phyloP scores from a whole-genome alignment of 176 grass and related monocot genomes.

The Ananas comosus region DNA sequence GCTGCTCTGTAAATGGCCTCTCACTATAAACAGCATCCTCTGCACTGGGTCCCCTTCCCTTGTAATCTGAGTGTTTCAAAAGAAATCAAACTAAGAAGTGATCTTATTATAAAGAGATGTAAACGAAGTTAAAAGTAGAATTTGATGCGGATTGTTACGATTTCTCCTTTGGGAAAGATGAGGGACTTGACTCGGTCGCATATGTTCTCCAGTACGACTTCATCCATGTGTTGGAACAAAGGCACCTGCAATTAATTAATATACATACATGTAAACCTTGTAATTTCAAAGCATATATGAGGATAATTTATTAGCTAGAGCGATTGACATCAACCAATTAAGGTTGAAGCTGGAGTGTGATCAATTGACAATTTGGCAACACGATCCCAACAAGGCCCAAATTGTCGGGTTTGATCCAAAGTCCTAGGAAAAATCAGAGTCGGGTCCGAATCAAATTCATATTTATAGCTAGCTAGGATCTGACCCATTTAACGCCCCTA shows the following conservation, averaged over 20 bases:
- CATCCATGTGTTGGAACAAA: conserved; percentile 90
- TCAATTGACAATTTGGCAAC: no score
- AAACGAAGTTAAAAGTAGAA: not conserved
- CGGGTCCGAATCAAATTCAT: no score
- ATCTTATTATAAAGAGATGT: not conserved
- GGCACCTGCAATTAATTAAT: conserved; percentile 41
- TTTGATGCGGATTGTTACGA: conserved; percentile 18
- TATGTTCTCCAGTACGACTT: conserved; percentile 92
- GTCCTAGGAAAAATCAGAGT: no score
- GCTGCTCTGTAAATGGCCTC: conserved; percentile 72
- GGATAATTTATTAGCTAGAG: no score
- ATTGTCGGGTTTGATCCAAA: no score
- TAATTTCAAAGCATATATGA: no score
- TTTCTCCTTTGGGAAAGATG: conserved; percentile 74
- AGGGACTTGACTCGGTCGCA: conserved; percentile 63
- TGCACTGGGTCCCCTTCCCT: conserved; percentile 64
- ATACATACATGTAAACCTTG: no score
- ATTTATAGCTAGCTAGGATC: no score
- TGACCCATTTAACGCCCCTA: no score
- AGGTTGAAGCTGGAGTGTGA: no score
- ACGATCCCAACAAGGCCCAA: no score
- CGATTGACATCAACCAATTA: no score
- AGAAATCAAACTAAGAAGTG: not conserved
- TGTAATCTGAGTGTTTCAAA: conserved; percentile 32
- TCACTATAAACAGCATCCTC: conserved; percentile 84